A percentile compares a stretch with the other conserved stretches of the same genome.
phyloP scores from a whole-genome alignment of 1,139 yeast genomes.

The Blastobotrys arbuscula region DNA sequence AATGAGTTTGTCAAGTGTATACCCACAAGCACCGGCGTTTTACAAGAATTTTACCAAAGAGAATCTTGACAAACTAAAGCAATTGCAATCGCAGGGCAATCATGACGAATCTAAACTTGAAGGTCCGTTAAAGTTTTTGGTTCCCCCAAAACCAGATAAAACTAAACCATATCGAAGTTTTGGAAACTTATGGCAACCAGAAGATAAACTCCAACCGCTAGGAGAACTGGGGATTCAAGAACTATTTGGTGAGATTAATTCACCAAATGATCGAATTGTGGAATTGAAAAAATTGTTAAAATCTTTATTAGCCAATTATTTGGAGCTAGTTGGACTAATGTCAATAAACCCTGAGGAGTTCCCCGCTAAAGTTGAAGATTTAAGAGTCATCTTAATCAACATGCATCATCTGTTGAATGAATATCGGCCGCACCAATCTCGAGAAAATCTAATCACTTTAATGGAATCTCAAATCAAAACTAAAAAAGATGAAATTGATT shows the following conservation, averaged over 20 bases:
- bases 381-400: slow-evolving; percentile 69
- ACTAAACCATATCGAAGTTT: slow-evolving; percentile 64
- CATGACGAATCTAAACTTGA: slow-evolving; percentile 12
- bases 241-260: slow-evolving; percentile 40
- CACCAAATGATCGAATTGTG: slow-evolving; percentile 42
- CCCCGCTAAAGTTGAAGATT: slow-evolving; percentile 60
- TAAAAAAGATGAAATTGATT: slow-evolving; percentile 24
- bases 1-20: slow-evolving; percentile 51
- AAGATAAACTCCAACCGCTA: slow-evolving; percentile 63
- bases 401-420: slow-evolving; percentile 80
- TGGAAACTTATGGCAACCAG: slow-evolving; percentile 75
- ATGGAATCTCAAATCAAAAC: slow-evolving; percentile 45
- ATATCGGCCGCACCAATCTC: slow-evolving; percentile 82
- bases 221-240: slow-evolving; percentile 65
- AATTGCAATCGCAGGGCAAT: slow-evolving; percentile 18
- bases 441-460: slow-evolving; percentile 71
- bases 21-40: slow-evolving; percentile 84
- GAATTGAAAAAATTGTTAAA: slow-evolving; percentile 67
- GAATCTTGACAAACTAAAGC: slow-evolving; percentile 42
- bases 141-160: slow-evolving; percentile 62
- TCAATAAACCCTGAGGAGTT: slow-evolving; percentile 62
- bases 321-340: slow-evolving; percentile 71
- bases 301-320: slow-evolving; percentile 61
- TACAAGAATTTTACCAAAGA: slow-evolving; percentile 61
- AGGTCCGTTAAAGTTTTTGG: slow-evolving; percentile 43